Percentiles rank a stretch among this genome's conserved stretches.
Evolutionary conservation across 257 asterid species (phyloP).

Genomic region (Rubia yunnanensis): DNA sequence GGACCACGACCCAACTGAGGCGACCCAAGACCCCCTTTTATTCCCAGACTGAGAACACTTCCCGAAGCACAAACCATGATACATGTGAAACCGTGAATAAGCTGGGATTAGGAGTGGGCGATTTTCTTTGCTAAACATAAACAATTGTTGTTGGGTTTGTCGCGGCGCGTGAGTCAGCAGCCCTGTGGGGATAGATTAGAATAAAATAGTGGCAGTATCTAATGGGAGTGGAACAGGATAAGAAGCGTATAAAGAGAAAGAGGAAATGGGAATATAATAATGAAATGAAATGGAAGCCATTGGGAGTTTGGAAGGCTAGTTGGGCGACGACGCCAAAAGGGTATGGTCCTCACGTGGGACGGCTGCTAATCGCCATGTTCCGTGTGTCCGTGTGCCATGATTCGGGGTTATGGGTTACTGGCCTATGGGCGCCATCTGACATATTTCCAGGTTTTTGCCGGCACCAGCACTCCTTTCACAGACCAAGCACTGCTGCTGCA

Average conservation of each 20-base stretch:
- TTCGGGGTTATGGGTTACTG: neutral
- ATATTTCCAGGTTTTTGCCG: neutral
- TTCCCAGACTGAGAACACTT: slow-evolving; percentile 12
- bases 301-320: neutral
- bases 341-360: slow-evolving; percentile 31
- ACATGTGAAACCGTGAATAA: slow-evolving; percentile 4
- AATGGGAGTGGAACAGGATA: slow-evolving; percentile 1
- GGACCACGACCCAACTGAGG: slow-evolving; percentile 36
- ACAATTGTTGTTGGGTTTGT: slow-evolving; percentile 5
- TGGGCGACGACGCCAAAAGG: slow-evolving; percentile 23
- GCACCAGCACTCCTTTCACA: neutral
- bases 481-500: slow-evolving; percentile 1
- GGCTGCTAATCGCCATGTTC: neutral
- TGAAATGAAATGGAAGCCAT: neutral
- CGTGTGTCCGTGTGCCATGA: too few species aligned
- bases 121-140: too few species aligned
- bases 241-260: neutral
- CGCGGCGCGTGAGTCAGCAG: slow-evolving; percentile 2
- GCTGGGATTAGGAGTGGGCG: slow-evolving; percentile 6
- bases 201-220: neutral
- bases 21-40: slow-evolving; percentile 22
- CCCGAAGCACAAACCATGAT: slow-evolving; percentile 17
- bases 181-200: neutral
- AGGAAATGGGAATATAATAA: neutral
- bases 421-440: neutral